Evolutionary conservation across 495 filamentous ascomycete genomes (phyloP).

Genomic region (Halenospora varia): DNA sequence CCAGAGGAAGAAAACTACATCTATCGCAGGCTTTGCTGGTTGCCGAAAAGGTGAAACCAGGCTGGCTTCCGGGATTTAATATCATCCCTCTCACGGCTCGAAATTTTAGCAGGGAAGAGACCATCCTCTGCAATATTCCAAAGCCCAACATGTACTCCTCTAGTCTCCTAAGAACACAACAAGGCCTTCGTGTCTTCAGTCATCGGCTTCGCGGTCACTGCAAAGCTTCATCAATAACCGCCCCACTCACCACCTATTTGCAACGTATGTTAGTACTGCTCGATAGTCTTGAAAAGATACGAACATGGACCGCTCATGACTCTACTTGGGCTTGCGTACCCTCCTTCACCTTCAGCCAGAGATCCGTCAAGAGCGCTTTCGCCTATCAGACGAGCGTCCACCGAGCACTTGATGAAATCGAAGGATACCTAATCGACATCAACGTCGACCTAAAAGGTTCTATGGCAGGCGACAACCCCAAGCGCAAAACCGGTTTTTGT

Average conservation of each 20-base stretch:
- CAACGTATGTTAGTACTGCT: not conserved
- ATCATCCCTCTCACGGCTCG: constrained; percentile 1
- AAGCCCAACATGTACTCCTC: constrained; percentile 1
- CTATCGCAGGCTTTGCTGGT: not conserved
- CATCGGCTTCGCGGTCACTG: not conserved
- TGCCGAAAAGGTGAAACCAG: not conserved
- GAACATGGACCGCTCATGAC: constrained; percentile 1
- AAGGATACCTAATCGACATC: not conserved
- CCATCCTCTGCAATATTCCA: not conserved
- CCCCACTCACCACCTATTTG: not conserved
- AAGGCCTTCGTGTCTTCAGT: constrained; percentile 6
- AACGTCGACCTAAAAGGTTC: not conserved
- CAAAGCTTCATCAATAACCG: too few species aligned
- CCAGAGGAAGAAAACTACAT: not conserved
- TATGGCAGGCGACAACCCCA: not conserved
- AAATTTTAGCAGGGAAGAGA: not conserved
- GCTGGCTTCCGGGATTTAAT: constrained; percentile 9
- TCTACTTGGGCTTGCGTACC: constrained; percentile 6
- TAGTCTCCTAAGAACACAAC: not conserved
- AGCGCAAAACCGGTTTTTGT: not conserved
- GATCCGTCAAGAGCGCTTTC: not conserved
- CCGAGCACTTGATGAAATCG: not conserved
- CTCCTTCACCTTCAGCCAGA: not conserved
- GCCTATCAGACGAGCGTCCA: not conserved
- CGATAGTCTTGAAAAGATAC: not conserved